A percentile compares a stretch with the other conserved stretches of the same genome.
Evolutionary conservation across 2,329 filamentous ascomycete species (phyloP).

Genomic region (Cyanodermella asteris): DNA sequence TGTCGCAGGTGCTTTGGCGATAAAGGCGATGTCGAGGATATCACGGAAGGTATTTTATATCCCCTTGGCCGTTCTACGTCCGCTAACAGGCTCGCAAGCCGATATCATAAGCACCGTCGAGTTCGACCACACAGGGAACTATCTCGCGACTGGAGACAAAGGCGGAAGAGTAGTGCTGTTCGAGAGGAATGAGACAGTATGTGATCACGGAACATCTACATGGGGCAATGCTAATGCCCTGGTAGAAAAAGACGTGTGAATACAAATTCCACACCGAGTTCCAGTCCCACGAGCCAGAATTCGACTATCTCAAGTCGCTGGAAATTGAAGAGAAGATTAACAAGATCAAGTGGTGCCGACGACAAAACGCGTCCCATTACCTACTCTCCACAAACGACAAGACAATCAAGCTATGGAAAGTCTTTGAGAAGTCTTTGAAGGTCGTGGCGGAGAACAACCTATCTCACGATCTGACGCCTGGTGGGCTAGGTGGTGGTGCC

Average conservation of each 20-base stretch:
- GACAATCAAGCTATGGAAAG: conserved; percentile 99
- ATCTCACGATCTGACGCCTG: conserved; percentile 77
- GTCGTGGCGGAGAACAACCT: conserved; percentile 98
- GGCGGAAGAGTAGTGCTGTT: conserved; percentile 29
- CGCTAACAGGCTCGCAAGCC: conserved; percentile 8
- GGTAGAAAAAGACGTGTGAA: conserved; percentile 97
- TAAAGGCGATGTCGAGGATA: conserved; percentile 97
- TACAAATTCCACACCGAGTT: conserved; percentile 99
- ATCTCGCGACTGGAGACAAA: conserved; percentile 30
- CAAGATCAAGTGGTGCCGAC: conserved; percentile 99
- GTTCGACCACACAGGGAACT: conserved; percentile 30
- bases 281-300: conserved; percentile 97
- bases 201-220: conserved; percentile 13
- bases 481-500: conserved; percentile 44
- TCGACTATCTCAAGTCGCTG: conserved; percentile 96
- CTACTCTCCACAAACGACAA: conserved; percentile 98
- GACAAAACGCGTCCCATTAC: conserved; percentile 96
- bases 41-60: conserved; percentile 55
- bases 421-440: conserved; percentile 97
- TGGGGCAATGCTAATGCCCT: conserved; percentile 15
- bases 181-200: conserved; percentile 74
- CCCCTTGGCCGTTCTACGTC: not conserved
- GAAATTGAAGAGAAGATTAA: conserved; percentile 99
- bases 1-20: conserved; percentile 78
- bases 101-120: conserved; percentile 31